These are phyloP conservation scores for Populus euphratica DNA, from an alignment of 345 rosid genomes.

Conservation along the genomic window DNA sequence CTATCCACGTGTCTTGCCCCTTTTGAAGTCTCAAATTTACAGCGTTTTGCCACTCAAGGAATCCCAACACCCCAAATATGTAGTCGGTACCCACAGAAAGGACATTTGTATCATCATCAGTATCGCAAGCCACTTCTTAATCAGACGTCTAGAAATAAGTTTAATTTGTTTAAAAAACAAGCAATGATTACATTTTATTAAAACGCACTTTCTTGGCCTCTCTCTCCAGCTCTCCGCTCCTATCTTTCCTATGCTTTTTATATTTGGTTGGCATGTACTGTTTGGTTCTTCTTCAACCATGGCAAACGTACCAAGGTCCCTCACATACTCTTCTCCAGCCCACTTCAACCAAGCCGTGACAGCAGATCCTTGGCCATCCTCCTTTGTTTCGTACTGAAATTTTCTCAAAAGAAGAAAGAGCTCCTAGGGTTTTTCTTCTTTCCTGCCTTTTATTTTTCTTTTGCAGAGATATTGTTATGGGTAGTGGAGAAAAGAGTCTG, in stretches of 20 bases:
- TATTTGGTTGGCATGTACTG: constrained; percentile 18
- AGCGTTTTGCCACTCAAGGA: constrained; percentile 1
- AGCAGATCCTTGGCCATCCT: constrained; percentile 49
- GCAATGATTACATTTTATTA: constrained; percentile 8
- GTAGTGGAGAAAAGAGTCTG: constrained; percentile 34
- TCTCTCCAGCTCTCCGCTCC: neutral
- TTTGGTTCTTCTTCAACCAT: constrained; percentile 24
- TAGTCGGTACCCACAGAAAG: neutral
- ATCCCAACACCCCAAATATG: neutral
- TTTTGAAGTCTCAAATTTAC: neutral
- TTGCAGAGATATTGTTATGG: constrained; percentile 22
- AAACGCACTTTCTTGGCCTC: constrained; percentile 5
- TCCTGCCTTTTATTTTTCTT: neutral
- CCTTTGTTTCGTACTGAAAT: constrained; percentile 15
- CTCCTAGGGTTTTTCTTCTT: neutral
- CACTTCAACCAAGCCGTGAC: constrained; percentile 25
- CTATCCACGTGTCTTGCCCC: constrained; percentile 29
- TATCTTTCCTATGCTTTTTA: constrained; percentile 2
- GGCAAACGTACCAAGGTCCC: constrained; percentile 35
- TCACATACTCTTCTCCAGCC: constrained; percentile 32
- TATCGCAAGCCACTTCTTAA: neutral
- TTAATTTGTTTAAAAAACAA: constrained; percentile 4
- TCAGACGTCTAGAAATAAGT: constrained; percentile 17
- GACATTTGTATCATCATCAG: neutral
- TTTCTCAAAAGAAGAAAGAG: constrained; percentile 3